Conservation (phyloP, 768 basidiomycete genomes). For the Lactarius trivialis region DNA sequence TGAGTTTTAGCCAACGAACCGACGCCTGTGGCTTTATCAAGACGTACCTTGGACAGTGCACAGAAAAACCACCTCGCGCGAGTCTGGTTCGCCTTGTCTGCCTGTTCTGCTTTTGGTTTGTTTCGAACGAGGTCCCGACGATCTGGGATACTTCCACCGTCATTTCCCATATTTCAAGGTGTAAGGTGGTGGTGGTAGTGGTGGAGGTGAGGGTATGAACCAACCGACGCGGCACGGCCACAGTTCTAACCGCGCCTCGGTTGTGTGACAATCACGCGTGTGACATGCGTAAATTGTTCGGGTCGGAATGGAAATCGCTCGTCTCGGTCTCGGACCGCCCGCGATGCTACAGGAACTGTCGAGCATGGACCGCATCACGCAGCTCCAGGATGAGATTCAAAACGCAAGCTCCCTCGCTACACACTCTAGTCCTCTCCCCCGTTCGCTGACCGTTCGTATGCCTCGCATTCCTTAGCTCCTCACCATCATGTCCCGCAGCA, state of each 20-base stretch:
- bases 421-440: not conserved
- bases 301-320: not conserved
- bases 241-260: not conserved
- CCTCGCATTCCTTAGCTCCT: constrained; percentile 51
- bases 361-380: constrained; percentile 94
- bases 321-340: constrained; percentile 39
- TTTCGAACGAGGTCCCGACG: constrained; percentile 69
- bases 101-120: constrained; percentile 77
- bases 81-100: constrained; percentile 85
- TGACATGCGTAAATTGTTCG: constrained; percentile 2
- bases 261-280: not conserved
- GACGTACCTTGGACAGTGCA: constrained; percentile 83
- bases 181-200: not conserved
- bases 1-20: not conserved
- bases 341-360: constrained; percentile 89
- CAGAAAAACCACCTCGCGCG: constrained; percentile 90
- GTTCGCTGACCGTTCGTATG: not conserved
- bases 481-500: constrained; percentile 78
- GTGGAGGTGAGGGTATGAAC: not conserved
- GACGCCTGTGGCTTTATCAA: not conserved
- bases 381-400: constrained; percentile 92
- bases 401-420: constrained; percentile 41
- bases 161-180: constrained; percentile 63
- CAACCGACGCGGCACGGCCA: not conserved
- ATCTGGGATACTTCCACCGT: constrained; percentile 85